Percentiles rank a stretch among this genome's conserved stretches.
Evolutionary conservation across 306 rosid species (phyloP).

Genomic region (Fagus crenata): DNA sequence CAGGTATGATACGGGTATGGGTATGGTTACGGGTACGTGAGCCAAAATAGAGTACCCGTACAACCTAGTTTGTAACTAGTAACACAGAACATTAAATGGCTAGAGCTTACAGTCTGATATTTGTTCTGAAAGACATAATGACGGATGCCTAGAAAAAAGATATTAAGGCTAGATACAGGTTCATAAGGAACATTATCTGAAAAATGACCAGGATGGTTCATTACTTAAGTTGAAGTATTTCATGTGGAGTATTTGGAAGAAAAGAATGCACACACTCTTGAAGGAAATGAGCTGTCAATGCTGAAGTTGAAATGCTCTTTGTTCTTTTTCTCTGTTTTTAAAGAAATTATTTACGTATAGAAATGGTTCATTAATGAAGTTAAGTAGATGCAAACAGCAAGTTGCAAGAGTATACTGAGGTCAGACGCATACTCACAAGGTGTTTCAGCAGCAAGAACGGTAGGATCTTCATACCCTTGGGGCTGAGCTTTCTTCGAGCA

Average conservation of each 20-base stretch:
- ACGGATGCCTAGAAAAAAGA: conserved; percentile 1
- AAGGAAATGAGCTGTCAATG: too few relatives aligned
- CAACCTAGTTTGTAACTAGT: too few relatives aligned
- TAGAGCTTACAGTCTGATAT: background rate
- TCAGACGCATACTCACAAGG: conserved; percentile 70
- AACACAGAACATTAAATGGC: background rate
- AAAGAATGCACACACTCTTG: too few relatives aligned
- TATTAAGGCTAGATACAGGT: background rate
- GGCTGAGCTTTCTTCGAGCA: conserved; percentile 46
- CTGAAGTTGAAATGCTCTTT: too few relatives aligned
- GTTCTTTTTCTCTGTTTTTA: too few relatives aligned
- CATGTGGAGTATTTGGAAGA: too few relatives aligned
- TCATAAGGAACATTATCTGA: background rate
- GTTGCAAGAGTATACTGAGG: conserved; percentile 20
- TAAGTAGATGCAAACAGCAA: conserved; percentile 27
- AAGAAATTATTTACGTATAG: too few relatives aligned
- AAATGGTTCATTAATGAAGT: background rate
- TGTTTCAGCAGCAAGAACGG: conserved; percentile 82
- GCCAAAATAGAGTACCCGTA: too few relatives aligned
- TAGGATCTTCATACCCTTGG: conserved; percentile 70
- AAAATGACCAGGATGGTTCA: background rate
- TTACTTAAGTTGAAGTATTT: too few relatives aligned
- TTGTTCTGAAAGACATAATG: background rate
- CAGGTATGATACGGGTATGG: too few relatives aligned
- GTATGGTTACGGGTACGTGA: too few relatives aligned